Evolutionary conservation across 2,329 filamentous ascomycete species (phyloP).

Genomic region (Parastagonospora avenae): DNA sequence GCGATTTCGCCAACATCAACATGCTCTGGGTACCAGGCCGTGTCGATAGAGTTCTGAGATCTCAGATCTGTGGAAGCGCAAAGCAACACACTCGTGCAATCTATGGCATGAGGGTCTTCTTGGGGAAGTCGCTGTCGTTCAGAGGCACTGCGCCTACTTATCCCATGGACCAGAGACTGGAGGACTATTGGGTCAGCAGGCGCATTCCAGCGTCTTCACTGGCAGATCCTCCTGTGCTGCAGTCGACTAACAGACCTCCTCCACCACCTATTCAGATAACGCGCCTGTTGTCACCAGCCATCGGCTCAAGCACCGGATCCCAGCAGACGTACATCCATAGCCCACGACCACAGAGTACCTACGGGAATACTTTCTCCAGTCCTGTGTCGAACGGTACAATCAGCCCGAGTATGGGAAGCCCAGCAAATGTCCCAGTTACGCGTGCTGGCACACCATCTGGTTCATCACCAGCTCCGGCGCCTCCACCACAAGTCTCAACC

Average conservation of each 20-base stretch:
- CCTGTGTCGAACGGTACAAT: no score
- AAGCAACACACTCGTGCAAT: conserved; percentile 16
- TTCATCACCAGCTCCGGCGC: no score
- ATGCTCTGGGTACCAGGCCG: conserved; percentile 22
- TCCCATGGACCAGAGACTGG: conserved; percentile 7
- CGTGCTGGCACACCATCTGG: no score
- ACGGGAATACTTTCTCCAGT: neutral
- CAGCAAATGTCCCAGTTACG: no score
- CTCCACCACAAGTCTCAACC: no score
- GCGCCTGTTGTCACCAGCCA: neutral
- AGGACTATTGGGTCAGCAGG: conserved; percentile 2
- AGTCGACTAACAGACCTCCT: neutral
- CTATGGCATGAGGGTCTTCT: conserved; percentile 13
- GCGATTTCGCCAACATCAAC: conserved; percentile 12
- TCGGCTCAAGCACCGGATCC: neutral
- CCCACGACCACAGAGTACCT: neutral
- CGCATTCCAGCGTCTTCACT: neutral
- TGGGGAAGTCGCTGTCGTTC: conserved; percentile 15
- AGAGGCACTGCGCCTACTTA: conserved; percentile 19
- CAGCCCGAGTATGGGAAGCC: no score
- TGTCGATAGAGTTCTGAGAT: conserved; percentile 3
- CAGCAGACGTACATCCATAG: neutral
- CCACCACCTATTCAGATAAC: neutral
- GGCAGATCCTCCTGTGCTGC: neutral
- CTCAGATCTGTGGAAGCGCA: conserved; percentile 9